Percentiles rank a stretch among this genome's conserved stretches.
phyloP scores from a whole-genome alignment of 495 filamentous ascomycete genomes.

The Clohesyomyces aquaticus region DNA sequence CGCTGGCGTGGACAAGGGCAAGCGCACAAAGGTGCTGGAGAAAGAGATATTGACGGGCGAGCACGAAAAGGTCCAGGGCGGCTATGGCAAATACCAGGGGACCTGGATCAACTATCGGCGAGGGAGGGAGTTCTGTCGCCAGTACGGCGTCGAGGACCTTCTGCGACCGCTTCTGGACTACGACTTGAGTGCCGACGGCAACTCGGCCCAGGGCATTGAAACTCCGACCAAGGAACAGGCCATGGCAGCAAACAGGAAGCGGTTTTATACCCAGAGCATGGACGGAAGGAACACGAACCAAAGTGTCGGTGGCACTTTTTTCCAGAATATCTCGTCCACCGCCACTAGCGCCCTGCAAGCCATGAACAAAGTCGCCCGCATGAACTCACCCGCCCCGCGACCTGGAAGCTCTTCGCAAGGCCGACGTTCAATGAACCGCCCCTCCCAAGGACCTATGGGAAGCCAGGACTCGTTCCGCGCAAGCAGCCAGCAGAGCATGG shows the following conservation, averaged over 20 bases:
- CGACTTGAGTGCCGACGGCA: slow-evolving; percentile 79
- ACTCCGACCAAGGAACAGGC: slow-evolving; percentile 99
- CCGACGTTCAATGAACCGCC: slow-evolving; percentile 53
- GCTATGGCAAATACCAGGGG: slow-evolving; percentile 98
- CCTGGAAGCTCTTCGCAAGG: slow-evolving; percentile 52
- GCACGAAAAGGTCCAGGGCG: slow-evolving; percentile 97
- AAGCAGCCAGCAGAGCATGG: slow-evolving; percentile 71
- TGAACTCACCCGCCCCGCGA: slow-evolving; percentile 81
- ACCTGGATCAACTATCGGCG: slow-evolving; percentile 95
- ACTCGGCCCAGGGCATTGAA: slow-evolving; percentile 63
- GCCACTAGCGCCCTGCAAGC: slow-evolving; percentile 90
- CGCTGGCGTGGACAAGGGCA: slow-evolving; percentile 93
- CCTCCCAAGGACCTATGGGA: slow-evolving; percentile 66
- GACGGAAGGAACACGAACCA: slow-evolving; percentile 69
- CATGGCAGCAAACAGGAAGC: slow-evolving; percentile 94
- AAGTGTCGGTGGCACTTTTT: slow-evolving; percentile 78
- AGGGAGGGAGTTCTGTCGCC: slow-evolving; percentile 87
- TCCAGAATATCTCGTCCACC: slow-evolving; percentile 92
- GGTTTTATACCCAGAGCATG: slow-evolving; percentile 76
- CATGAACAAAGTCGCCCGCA: slow-evolving; percentile 85
- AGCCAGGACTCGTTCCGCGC: slow-evolving; percentile 66
- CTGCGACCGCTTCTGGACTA: slow-evolving; percentile 84
- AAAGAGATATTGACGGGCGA: slow-evolving; percentile 95
- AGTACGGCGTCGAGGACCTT: slow-evolving; percentile 90
- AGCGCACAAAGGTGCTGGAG: slow-evolving; percentile 94